Evolutionary conservation across 345 rosid species (phyloP), one percentile per base, ranked within the genome.

Genomic region (Euphorbia lathyris): DNA sequence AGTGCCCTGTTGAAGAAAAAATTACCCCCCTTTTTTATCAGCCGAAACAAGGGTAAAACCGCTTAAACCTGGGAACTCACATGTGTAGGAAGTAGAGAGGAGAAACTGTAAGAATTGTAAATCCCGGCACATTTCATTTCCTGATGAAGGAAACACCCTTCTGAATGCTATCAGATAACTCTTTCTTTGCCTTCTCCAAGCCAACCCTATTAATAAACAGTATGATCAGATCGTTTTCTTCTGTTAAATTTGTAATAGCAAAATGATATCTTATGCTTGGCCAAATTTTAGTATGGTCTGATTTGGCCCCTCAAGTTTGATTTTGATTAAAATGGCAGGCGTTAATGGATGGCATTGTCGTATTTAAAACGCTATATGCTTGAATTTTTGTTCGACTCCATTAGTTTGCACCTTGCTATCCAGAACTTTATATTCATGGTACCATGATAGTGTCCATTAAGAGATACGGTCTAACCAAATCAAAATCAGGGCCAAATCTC

Each of bases 161-260:
- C 69, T 82, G 78, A 76, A 94, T 94, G 83, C 97, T 94, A 69
- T 52, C 83, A 19, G 74, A 87, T 30, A 91, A 80, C 78, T 94
- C 98, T 78, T 88, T 80, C 93, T 88, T 94, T 26, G 96, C 95
- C 82, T 89, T 90, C 82, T 87, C 98, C 82, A 90, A 78, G 36
- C 98, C 90, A 65, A 71, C 64, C 76, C 97, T 88, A 69, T 45
- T 40, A 29, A 58, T 47, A 29, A 20, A 51, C 57, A 67, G 11
- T 1, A 13, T 17, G 13, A 19, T 9, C 20, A 47, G 16, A 61
- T 52, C 29, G 19, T 27, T 58, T 19, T 19, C 3, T 56, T 7
- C 20, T 29, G 43, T 56, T 23, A 48, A 69, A 40, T 20, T 22
- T 52, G 26, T 2, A 20, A n/a, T 25, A 9, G 10, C 11, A 40